Conservation (phyloP, 2,329 filamentous ascomycete species). For the Fusarium begoniae region DNA sequence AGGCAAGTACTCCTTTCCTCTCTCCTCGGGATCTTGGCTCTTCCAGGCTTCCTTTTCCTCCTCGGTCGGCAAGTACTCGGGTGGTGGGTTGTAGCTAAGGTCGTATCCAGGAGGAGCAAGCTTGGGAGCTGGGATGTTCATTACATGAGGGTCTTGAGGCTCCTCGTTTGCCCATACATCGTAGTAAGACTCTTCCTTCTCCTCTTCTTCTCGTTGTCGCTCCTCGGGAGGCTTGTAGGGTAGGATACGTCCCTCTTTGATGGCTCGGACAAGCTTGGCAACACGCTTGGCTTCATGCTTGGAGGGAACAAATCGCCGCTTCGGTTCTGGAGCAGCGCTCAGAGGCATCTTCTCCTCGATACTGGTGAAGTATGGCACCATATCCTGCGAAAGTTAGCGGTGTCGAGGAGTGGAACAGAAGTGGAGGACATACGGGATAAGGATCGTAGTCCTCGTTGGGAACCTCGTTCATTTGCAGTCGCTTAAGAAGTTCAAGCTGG, state of each 20-base stretch:
- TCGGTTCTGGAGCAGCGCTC: constrained; percentile 93
- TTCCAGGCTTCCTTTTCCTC: constrained; percentile 89
- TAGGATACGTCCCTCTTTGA: constrained; percentile 90
- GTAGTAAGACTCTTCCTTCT: constrained; percentile 77
- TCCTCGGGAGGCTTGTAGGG: constrained; percentile 84
- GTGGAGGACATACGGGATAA: constrained; percentile 72
- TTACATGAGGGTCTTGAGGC: constrained; percentile 81
- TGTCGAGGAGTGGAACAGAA: background rate
- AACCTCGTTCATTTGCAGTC: constrained; percentile 88
- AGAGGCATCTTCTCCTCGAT: constrained; percentile 93
- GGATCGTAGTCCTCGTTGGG: constrained; percentile 90
- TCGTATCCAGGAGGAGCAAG: constrained; percentile 92
- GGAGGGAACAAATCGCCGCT: constrained; percentile 92
- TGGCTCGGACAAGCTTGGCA: constrained; percentile 97
- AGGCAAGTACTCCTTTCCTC: constrained; percentile 88
- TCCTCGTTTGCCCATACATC: constrained; percentile 97
- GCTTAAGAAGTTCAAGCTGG: constrained; percentile 87
- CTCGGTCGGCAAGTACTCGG: constrained; percentile 89
- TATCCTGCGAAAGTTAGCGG: constrained; percentile 62
- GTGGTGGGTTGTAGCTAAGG: constrained; percentile 94
- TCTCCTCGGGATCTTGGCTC: constrained; percentile 85
- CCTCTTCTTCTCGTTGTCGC: constrained; percentile 73
- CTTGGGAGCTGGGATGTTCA: constrained; percentile 96
- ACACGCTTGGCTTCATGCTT: constrained; percentile 97
- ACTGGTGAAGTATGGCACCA: constrained; percentile 92